Evolutionary conservation across 768 basidiomycete species (phyloP).

Genomic region (Boletus speciosus): DNA sequence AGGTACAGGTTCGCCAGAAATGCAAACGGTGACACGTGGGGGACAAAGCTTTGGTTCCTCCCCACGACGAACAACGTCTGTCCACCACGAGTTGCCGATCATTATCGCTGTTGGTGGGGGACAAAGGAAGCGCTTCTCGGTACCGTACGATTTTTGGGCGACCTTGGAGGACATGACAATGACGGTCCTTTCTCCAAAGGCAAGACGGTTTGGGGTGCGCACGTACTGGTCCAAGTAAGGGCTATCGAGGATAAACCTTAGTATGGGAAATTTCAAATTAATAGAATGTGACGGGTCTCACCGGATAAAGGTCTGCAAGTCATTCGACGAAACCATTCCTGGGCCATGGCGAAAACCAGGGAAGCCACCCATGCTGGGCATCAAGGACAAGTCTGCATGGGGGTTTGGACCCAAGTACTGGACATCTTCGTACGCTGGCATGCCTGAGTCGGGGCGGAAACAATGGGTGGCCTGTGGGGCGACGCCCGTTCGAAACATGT

Average conservation of each 20-base stretch:
- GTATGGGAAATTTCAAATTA: constrained; percentile 17
- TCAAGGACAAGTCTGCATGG: constrained; percentile 55
- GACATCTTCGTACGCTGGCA: constrained; percentile 57
- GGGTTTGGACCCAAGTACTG: constrained; percentile 52
- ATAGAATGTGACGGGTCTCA: constrained; percentile 29
- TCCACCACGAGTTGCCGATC: constrained; percentile 96
- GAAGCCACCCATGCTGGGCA: constrained; percentile 60
- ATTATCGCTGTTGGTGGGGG: constrained; percentile 92
- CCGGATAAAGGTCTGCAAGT: constrained; percentile 81
- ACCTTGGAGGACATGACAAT: constrained; percentile 98
- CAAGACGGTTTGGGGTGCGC: constrained; percentile 77
- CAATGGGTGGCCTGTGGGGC: constrained; percentile 68
- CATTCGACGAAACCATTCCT: constrained; percentile 59
- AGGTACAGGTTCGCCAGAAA: constrained; percentile 85
- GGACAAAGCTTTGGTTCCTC: constrained; percentile 72
- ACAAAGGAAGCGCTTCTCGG: constrained; percentile 92
- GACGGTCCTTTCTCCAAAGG: constrained; percentile 89
- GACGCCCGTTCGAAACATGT: constrained; percentile 59
- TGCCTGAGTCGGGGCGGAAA: constrained; percentile 50
- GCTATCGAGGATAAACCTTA: constrained; percentile 34
- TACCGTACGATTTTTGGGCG: constrained; percentile 96
- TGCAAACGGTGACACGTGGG: constrained; percentile 83
- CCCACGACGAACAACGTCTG: constrained; percentile 68
- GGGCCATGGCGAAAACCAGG: constrained; percentile 61
- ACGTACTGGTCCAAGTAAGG: constrained; percentile 86